These are phyloP conservation scores for Boehmeria nivea DNA, from an alignment of 306 rosid species.

Conservation along the genomic window DNA sequence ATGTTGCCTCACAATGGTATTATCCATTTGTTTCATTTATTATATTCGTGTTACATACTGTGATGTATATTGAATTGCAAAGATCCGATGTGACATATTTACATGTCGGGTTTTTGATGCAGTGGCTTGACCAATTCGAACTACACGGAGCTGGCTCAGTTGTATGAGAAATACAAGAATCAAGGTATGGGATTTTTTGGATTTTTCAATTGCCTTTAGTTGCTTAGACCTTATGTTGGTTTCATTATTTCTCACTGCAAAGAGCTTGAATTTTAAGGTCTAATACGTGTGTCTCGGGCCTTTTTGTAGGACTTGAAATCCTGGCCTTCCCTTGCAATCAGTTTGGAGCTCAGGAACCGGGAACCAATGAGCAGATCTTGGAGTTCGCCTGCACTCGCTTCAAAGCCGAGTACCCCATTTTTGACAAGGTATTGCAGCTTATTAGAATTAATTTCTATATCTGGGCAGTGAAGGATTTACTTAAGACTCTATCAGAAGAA, in stretches of 20 bases:
- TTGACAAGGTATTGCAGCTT: slow-evolving; percentile 61
- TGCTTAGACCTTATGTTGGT: background rate
- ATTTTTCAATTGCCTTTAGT: background rate
- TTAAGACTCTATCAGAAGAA: no score
- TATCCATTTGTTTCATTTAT: background rate
- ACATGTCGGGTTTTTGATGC: slow-evolving; percentile 27
- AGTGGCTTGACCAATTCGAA: slow-evolving; percentile 98
- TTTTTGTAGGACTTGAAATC: slow-evolving; percentile 65
- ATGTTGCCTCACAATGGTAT: slow-evolving; percentile 97
- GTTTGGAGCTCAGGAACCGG: slow-evolving; percentile 97
- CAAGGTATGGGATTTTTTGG: slow-evolving; percentile 46
- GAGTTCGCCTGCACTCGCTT: slow-evolving; percentile 91
- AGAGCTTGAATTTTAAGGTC: background rate
- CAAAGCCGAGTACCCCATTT: slow-evolving; percentile 88
- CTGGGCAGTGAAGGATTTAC: no score
- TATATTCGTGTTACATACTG: background rate
- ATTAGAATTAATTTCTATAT: background rate
- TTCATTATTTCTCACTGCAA: background rate
- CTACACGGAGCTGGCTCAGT: slow-evolving; percentile 82
- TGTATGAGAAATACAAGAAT: slow-evolving; percentile 78
- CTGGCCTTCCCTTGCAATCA: slow-evolving; percentile 97
- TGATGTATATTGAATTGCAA: no score
- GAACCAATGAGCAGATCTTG: slow-evolving; percentile 70
- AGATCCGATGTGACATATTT: background rate
- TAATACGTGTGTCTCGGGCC: background rate